Percentiles rank a stretch among this genome's conserved stretches.
Evolutionary conservation across 108 stramenopile species (phyloP).

Genomic region (Cyclotella baltica): DNA sequence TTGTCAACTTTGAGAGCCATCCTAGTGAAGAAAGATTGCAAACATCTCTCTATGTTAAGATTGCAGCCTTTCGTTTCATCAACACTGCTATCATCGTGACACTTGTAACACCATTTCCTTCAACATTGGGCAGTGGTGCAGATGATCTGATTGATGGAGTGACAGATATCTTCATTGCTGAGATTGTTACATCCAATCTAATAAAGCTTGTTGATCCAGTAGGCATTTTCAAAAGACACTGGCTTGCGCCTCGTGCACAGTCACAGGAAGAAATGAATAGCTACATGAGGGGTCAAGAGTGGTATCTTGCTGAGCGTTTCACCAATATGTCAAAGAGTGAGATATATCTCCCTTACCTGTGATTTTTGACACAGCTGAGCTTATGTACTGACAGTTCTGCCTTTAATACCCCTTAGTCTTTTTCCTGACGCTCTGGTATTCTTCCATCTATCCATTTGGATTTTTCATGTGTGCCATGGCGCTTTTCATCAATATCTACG

Average conservation of each 20-base stretch:
- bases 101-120: background rate
- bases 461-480: background rate
- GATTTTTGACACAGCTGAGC: too few relatives aligned
- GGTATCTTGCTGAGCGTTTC: background rate
- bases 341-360: too few relatives aligned
- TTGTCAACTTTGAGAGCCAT: background rate
- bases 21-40: background rate
- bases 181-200: background rate
- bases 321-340: background rate
- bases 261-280: constrained; percentile 3
- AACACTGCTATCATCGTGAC: constrained; percentile 1
- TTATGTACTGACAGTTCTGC: too few relatives aligned
- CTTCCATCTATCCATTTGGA: background rate
- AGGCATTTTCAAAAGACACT: background rate
- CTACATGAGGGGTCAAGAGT: background rate
- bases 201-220: background rate
- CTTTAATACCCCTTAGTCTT: background rate
- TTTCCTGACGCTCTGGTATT: background rate
- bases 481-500: background rate
- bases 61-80: background rate
- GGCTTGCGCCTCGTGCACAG: background rate
- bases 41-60: background rate
- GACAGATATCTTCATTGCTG: background rate
- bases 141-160: background rate
- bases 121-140: background rate